Evolutionary conservation across 73 alveolate species (phyloP).

Genomic region (Paraurostyla sp.): DNA sequence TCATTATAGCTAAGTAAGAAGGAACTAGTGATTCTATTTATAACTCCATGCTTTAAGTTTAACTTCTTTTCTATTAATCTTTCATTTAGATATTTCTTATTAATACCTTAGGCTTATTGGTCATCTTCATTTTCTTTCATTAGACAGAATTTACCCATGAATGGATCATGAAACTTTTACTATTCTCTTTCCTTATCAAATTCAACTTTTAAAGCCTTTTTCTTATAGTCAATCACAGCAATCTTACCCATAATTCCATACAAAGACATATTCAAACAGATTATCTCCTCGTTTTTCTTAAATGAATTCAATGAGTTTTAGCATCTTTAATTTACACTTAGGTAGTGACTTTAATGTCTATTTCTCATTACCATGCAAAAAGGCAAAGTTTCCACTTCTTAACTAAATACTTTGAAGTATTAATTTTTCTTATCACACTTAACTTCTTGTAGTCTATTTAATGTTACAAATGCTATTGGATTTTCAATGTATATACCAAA

Average conservation of each 20-base stretch:
- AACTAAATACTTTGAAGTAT: not conserved
- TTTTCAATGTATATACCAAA: conserved; percentile 33
- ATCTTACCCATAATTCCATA: conserved; percentile 47
- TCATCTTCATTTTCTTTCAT: not conserved
- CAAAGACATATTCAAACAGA: not conserved
- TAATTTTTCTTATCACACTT: not conserved
- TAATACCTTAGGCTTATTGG: not conserved
- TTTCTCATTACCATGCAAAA: conserved; percentile 29
- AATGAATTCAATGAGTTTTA: not conserved
- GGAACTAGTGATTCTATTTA: conserved; percentile 53
- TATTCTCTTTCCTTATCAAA: conserved; percentile 41
- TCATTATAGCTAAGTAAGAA: conserved; percentile 43
- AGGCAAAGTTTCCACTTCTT: not conserved
- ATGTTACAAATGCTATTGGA: not conserved
- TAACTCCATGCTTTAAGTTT: not conserved
- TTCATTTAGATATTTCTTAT: conserved; percentile 13
- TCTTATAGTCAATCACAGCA: not conserved
- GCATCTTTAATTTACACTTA: conserved; percentile 10
- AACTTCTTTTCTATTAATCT: conserved; percentile 13
- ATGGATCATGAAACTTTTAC: conserved; percentile 52
- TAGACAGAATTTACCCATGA: not conserved
- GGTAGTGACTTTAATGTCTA: conserved; percentile 24
- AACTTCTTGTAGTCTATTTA: not conserved
- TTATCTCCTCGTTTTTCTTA: not conserved
- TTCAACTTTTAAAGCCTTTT: conserved; percentile 36